Evolutionary conservation across 2,329 filamentous ascomycete genomes (phyloP).

Genomic region (Colletotrichum lindemuthianum): DNA sequence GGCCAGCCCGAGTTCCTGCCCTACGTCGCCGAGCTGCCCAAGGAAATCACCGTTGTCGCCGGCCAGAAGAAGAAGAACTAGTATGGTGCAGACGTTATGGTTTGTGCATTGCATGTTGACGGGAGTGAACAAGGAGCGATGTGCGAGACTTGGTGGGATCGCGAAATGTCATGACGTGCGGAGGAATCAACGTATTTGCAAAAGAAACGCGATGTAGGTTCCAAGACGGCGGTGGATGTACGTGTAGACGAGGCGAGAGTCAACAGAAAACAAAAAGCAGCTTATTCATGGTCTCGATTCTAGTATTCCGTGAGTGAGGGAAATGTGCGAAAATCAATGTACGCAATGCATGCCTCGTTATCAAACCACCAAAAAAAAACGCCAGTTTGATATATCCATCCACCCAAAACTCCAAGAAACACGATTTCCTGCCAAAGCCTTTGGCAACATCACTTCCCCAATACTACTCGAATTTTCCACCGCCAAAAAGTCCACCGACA

Average conservation of each 20-base stretch:
- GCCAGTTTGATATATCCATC: neutral
- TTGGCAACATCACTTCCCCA: neutral
- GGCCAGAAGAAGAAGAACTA: slow-evolving; percentile 41
- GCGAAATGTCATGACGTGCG: too few species aligned
- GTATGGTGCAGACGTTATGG: too few species aligned
- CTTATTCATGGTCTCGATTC: neutral
- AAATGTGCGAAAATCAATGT: neutral
- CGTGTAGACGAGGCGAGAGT: neutral
- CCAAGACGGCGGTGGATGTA: neutral
- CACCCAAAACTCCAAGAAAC: neutral
- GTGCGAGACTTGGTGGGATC: too few species aligned
- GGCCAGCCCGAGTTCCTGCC: slow-evolving; percentile 90
- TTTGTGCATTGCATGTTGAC: slow-evolving; percentile 12
- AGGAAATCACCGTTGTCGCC: slow-evolving; percentile 60
- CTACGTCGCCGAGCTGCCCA: slow-evolving; percentile 85
- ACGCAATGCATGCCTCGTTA: neutral
- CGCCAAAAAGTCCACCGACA: slow-evolving; percentile 68
- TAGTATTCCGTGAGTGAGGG: neutral
- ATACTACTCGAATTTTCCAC: slow-evolving; percentile 61
- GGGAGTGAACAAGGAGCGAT: slow-evolving; percentile 6
- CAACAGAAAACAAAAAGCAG: neutral
- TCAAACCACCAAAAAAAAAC: neutral
- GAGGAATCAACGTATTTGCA: slow-evolving; percentile 42
- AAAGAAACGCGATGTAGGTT: neutral
- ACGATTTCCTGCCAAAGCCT: neutral